Base-by-base conservation (phyloP, 106 monocot genomes). In the Dendrobium huoshanense region DNA sequence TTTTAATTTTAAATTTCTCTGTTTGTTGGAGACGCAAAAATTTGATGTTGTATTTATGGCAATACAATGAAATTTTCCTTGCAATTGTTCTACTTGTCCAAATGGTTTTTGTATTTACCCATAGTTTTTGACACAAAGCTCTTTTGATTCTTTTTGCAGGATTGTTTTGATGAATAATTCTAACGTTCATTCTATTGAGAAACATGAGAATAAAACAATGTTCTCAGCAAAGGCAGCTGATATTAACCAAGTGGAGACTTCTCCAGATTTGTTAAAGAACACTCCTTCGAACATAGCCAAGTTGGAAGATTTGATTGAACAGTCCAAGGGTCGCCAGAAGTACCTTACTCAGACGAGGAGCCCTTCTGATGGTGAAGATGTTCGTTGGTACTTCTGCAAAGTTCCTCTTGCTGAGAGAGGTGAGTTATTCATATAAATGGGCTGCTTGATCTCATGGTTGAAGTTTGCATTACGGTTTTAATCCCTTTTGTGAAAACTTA, bases 341-440 rank as follows among this genome's bases (percentile, higher is more conserved):
- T 99, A 99, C 73, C 89, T 85, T 6, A 87, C 99, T 19, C 86
- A 59, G 9, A 95, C 99, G 7, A 86, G 65, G 77, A 99, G 99
- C 83, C 91, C 95, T n/a, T 99, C 93, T 0, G 99, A 99, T 73
- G 99, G 99, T 70, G 93, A 95, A 72, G 90, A 99, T 55, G 85
- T 93, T 5, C 88, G 93, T 43, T 99, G 99, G 99, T 99, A 95
- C 56, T 99, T 99, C 79, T 95, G 93, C 85, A 99, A 99, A 77
- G 80, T 93, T 44, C 93, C 99, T 27, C 89, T 99, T 11, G 86
- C 80, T 1, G 91, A 81, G 54, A 91, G 81, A 88, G 91, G 95
- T 88, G 24, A 48, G 78, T 19, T 44, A 58, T 55, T 31, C 33
- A 55, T 49, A 49, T 74, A 43, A 43, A 76, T 49, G 8, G 49